Base-by-base conservation (phyloP, 116 monocot species). In the Cymodocea nodosa region DNA sequence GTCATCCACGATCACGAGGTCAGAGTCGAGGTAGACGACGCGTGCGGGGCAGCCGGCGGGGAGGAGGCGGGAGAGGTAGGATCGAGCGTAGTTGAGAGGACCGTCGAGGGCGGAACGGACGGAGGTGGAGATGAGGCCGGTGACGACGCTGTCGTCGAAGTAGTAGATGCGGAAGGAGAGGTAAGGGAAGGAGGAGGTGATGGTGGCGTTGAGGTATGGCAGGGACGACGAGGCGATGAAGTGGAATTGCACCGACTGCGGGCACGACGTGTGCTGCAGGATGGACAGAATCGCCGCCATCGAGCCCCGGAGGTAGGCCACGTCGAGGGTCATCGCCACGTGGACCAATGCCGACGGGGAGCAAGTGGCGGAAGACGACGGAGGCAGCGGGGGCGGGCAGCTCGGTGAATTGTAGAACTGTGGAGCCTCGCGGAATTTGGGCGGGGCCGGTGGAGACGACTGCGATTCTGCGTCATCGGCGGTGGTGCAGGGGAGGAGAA, bases 21-120 rank as follows among this genome's bases (percentile, higher is more conserved):
- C 85, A 17, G 85, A 85, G 72, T 85, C 85, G 36, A 85, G 81
- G 70, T 85, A 85, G 35, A 81, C 81, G 25, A 85, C 81, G 25
- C 85, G 78, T 19, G 63, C 15, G 44, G 75, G 81, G 78, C 78
- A 76, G 17, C 52, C 67, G 54, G 48, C 10, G 4, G 81, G 85
- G 64, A 85, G 85, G 54, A 81, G 50, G 37, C 70, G 60, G 49
- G 81, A 56, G 64, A 85, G 73, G 81, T 85, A 85, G 63, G 78
- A 70, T 19, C 85, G 81, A 12, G 85, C 85, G 56, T 85, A 85
- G 73, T 85, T 85, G 62, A 85, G 75, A 6, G 85, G 85, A n/a
- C 73, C 40, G 67, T 85, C 81, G 35, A 85, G 78, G 56, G 81
- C 85, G 13, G 70, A 51, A 48, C 85, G 81, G 37, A 85, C 71